Conservation (phyloP, 306 rosid genomes). For the Inga oerstediana region DNA sequence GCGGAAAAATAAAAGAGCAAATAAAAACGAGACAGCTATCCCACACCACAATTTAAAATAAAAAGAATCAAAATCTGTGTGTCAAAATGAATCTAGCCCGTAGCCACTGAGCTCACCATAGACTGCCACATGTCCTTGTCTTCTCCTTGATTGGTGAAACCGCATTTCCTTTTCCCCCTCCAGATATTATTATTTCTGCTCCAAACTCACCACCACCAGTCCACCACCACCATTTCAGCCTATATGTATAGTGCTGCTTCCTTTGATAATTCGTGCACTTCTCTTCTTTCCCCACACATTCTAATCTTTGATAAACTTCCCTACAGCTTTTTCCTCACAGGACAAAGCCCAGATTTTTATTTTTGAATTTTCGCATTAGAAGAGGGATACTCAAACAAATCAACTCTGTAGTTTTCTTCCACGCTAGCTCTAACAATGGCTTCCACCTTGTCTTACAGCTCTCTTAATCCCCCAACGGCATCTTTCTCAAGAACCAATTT, state of each 20-base stretch:
- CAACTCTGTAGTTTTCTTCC: constrained; percentile 4
- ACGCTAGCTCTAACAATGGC: constrained; percentile 46
- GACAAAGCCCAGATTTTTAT: neutral
- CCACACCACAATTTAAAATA: neutral
- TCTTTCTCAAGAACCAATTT: constrained; percentile 54
- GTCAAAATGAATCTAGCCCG: constrained; percentile 9
- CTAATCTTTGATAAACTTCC: neutral
- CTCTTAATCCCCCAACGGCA: constrained; percentile 54
- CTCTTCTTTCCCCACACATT: neutral
- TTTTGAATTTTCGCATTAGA: constrained; percentile 28
- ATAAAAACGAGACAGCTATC: constrained; percentile 4
- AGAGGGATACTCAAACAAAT: neutral
- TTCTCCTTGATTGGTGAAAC: constrained; percentile 24
- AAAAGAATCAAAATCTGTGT: neutral
- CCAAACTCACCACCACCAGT: constrained; percentile 11
- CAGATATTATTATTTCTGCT: constrained; percentile 26
- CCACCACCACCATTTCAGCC: neutral
- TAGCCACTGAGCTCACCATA: constrained; percentile 30
- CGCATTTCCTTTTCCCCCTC: neutral
- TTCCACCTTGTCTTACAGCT: constrained; percentile 50
- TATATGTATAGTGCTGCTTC: constrained; percentile 11
- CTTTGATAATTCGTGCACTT: constrained; percentile 14
- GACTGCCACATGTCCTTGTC: constrained; percentile 40
- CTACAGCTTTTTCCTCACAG: neutral
- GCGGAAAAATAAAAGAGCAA: neutral